Percentiles rank a stretch among this genome's conserved stretches.
These are phyloP conservation scores for Taxillus chinensis DNA, from an alignment of 164 flowering plant genomes.

Conservation along the genomic window DNA sequence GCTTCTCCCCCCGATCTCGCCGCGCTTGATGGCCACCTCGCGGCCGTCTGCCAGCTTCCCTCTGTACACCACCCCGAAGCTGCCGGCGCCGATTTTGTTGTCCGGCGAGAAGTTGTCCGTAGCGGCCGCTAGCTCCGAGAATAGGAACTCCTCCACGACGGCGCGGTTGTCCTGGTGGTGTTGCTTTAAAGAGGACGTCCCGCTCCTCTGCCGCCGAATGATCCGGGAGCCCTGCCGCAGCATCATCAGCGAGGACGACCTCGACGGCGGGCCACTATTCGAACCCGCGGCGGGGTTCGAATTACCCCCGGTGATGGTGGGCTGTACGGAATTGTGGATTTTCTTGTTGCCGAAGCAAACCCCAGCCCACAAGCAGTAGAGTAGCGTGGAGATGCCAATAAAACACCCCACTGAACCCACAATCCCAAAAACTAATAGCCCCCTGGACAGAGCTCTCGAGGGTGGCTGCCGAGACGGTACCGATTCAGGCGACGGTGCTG, in stretches of 20 bases:
- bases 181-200: conserved; percentile 72
- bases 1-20: conserved; percentile 36
- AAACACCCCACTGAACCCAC: conserved; percentile 69
- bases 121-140: conserved; percentile 63
- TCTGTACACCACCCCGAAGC: conserved; percentile 81
- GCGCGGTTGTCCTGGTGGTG: conserved; percentile 34
- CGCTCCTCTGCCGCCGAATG: conserved; percentile 86
- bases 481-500: conserved; percentile 9
- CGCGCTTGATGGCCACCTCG: conserved; percentile 87
- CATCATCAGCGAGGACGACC: conserved; percentile 42
- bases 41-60: conserved; percentile 59
- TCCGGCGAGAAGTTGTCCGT: conserved; percentile 56
- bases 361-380: conserved; percentile 70
- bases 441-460: conserved; percentile 21
- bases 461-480: conserved; percentile 13
- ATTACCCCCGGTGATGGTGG: conserved; percentile 41
- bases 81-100: conserved; percentile 84
- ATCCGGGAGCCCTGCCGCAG: conserved; percentile 63
- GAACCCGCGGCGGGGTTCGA: conserved; percentile 3
- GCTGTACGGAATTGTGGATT: conserved; percentile 87
- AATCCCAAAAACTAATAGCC: conserved; percentile 59
- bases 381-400: conserved; percentile 40
- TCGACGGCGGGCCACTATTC: conserved; percentile 34
- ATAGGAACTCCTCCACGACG: conserved; percentile 44
- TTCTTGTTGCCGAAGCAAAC: conserved; percentile 67